A percentile compares a stretch with the other conserved stretches of the same genome.
Evolutionary conservation across 805 yeast genomes (phyloP).

Genomic region (Starmerella floris): DNA sequence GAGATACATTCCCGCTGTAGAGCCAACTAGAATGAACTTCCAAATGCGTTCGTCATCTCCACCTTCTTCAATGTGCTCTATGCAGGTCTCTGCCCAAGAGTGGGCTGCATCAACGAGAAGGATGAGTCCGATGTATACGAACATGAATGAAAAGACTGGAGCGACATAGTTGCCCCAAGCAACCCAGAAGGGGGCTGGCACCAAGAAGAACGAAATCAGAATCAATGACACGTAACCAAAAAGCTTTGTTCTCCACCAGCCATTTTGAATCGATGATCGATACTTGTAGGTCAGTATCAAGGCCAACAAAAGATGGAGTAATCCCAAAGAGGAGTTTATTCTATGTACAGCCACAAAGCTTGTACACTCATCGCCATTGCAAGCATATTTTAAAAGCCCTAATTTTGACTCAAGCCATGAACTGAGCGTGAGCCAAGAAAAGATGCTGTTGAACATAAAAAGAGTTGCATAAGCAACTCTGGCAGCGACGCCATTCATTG

Average conservation of each 20-base stretch:
- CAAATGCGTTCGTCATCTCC: slow-evolving; percentile 47
- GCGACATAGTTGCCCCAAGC: slow-evolving; percentile 88
- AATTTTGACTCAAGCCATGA: slow-evolving; percentile 65
- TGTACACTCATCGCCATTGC: slow-evolving; percentile 74
- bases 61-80: slow-evolving; percentile 77
- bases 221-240: slow-evolving; percentile 39
- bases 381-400: slow-evolving; percentile 54
- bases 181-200: slow-evolving; percentile 78
- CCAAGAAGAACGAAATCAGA: slow-evolving; percentile 50
- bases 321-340: slow-evolving; percentile 73
- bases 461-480: slow-evolving; percentile 74
- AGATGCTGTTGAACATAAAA: slow-evolving; percentile 58
- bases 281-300: slow-evolving; percentile 50
- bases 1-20: slow-evolving; percentile 74
- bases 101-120: slow-evolving; percentile 93
- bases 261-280: slow-evolving; percentile 70
- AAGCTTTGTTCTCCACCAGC: slow-evolving; percentile 70
- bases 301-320: slow-evolving; percentile 63
- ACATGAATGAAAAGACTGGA: slow-evolving; percentile 67
- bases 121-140: slow-evolving; percentile 79
- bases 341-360: slow-evolving; percentile 94
- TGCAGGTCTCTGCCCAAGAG: slow-evolving; percentile 95
- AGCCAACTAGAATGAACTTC: slow-evolving; percentile 70
- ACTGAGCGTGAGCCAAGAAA: slow-evolving; percentile 88
- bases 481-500: slow-evolving; percentile 66